Evolutionary conservation across 768 basidiomycete species (phyloP).

Genomic region (Naganishia vishniacii): DNA sequence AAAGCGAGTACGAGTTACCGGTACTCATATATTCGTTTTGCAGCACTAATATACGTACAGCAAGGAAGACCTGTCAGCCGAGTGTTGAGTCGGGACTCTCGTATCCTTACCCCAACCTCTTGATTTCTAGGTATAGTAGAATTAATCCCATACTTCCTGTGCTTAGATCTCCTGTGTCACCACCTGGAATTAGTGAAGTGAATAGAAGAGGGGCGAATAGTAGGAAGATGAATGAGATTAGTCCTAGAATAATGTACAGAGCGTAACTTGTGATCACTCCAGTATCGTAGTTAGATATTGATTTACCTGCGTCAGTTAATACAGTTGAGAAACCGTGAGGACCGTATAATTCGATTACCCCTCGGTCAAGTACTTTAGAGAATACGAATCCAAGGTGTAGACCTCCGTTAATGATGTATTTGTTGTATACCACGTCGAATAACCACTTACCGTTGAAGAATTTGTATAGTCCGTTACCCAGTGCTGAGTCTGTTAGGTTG

Average conservation of each 20-base stretch:
- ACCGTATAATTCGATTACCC: constrained; percentile 28
- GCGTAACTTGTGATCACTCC: constrained; percentile 7
- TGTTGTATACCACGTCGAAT: constrained; percentile 23
- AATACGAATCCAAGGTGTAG: background rate
- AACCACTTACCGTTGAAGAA: constrained; percentile 29
- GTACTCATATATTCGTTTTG: no score
- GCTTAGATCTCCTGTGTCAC: background rate
- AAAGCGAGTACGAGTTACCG: no score
- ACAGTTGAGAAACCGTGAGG: no score
- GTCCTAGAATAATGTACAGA: constrained; percentile 6
- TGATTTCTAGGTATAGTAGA: constrained; percentile 12
- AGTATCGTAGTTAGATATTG: constrained; percentile 10
- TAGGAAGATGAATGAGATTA: no score
- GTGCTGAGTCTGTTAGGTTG: constrained; percentile 22
- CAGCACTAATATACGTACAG: no score
- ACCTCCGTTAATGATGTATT: constrained; percentile 9
- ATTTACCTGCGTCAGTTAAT: constrained; percentile 1
- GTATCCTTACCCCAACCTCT: no score
- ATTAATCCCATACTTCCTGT: constrained; percentile 14
- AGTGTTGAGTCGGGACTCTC: no score
- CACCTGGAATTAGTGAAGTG: no score
- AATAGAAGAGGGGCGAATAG: no score
- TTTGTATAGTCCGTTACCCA: constrained; percentile 28
- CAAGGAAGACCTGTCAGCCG: no score
- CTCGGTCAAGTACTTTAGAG: constrained; percentile 16